phyloP scores from a whole-genome alignment of 2,329 filamentous ascomycete genomes.

The Amphichorda felina region DNA sequence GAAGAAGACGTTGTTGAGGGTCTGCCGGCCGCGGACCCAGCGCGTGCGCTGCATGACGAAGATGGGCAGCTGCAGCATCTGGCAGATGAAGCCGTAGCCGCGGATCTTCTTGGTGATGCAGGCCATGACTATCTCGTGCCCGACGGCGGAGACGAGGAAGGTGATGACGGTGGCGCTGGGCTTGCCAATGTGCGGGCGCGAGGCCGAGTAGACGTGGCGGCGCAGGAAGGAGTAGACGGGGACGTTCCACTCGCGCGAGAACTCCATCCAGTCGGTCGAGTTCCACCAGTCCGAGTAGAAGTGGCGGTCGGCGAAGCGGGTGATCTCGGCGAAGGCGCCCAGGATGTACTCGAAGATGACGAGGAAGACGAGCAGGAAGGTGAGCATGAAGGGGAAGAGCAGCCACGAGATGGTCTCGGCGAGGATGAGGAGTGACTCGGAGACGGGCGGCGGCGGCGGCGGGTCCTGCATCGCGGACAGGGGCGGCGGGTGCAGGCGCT shows the following conservation, averaged over 20 bases:
- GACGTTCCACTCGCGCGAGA: conserved; percentile 94
- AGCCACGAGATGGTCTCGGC: conserved; percentile 84
- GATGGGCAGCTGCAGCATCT: conserved; percentile 95
- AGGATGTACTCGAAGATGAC: conserved; percentile 97
- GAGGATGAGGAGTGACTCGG: conserved; percentile 68
- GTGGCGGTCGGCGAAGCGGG: conserved; percentile 82
- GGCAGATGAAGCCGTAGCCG: conserved; percentile 85
- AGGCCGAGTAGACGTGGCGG: conserved; percentile 84
- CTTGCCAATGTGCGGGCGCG: conserved; percentile 63
- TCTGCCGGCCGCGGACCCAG: conserved; percentile 61
- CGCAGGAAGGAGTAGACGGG: conserved; percentile 93
- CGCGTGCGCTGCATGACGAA: conserved; percentile 79
- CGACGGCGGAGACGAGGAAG: conserved; percentile 78
- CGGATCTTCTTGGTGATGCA: conserved; percentile 96
- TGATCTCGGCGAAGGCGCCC: conserved; percentile 90
- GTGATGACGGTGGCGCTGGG: conserved; percentile 76
- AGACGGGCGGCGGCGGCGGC: conserved; percentile 21
- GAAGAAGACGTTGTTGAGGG: conserved; percentile 81
- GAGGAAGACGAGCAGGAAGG: conserved; percentile 87
- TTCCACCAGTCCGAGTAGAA: conserved; percentile 80
- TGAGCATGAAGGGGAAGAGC: conserved; percentile 95
- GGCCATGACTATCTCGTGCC: conserved; percentile 92
- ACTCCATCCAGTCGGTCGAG: conserved; percentile 85
- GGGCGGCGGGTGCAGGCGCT: conserved; percentile 35
- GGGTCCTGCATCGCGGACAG: too few species aligned